Conservation (phyloP, 305 asterid species). For the Stenogyne calaminthoides region DNA sequence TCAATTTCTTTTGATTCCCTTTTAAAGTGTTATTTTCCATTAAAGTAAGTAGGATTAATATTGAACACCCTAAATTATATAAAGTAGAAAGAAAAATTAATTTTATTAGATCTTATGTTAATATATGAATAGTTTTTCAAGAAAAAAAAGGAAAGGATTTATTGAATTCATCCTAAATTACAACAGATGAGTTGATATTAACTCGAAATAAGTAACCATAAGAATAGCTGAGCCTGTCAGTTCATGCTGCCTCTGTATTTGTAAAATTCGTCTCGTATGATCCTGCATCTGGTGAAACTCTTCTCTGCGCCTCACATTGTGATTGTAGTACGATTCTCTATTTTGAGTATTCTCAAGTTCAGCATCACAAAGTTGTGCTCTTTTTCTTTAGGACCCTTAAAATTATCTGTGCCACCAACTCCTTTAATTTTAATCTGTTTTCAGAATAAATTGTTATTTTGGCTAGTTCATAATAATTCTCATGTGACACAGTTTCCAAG, state of each 20-base stretch:
- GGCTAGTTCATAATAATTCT: slow-evolving; percentile 15
- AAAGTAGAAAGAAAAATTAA: too few species aligned
- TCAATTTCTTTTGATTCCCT: background rate
- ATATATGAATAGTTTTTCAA: too few species aligned
- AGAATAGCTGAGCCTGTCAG: background rate
- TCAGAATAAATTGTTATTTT: background rate
- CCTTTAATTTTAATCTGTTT: background rate
- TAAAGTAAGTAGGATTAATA: background rate
- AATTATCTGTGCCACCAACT: background rate
- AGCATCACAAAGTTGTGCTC: background rate
- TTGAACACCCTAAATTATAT: too few species aligned
- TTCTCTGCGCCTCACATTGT: slow-evolving; percentile 3
- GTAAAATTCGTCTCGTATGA: background rate
- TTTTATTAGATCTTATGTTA: too few species aligned
- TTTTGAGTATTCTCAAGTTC: background rate
- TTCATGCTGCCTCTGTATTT: slow-evolving; percentile 2
- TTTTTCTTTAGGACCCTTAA: background rate
- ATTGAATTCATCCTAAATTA: too few species aligned
- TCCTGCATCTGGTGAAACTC: slow-evolving; percentile 1
- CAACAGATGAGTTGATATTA: too few species aligned
- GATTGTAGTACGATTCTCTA: background rate
- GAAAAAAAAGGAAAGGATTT: too few species aligned
- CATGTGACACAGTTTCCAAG: slow-evolving; percentile 67
- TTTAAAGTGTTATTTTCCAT: background rate
- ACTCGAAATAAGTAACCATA: too few species aligned